Percentiles rank a stretch among this genome's conserved stretches.
These are phyloP conservation scores for Saposhnikovia divaricata DNA, from an alignment of 129 eudicot species.

Conservation along the genomic window DNA sequence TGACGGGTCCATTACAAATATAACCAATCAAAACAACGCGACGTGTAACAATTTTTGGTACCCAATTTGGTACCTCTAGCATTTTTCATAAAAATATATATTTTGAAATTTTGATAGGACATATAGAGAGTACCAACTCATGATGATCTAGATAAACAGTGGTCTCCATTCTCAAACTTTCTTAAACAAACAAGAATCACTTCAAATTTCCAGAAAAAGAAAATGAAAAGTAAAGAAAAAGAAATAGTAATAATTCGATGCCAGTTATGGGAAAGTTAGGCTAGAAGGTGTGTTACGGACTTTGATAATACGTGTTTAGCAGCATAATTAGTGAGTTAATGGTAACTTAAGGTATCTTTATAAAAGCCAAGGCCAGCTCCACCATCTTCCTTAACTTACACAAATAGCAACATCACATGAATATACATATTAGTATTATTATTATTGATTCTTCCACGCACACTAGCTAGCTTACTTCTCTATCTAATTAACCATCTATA, in stretches of 20 bases:
- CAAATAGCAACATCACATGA: slow-evolving; percentile 4
- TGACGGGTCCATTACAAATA: too few relatives aligned
- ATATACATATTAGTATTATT: neutral
- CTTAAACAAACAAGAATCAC: neutral
- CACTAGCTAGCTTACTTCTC: slow-evolving; percentile 17
- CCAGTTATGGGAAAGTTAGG: neutral
- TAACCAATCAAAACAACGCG: too few relatives aligned
- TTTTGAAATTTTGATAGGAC: too few relatives aligned
- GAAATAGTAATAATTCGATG: neutral
- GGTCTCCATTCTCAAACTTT: neutral
- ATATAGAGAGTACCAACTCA: neutral
- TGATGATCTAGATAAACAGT: neutral
- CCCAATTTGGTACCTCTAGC: too few relatives aligned
- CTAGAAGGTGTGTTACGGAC: neutral
- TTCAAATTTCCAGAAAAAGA: neutral
- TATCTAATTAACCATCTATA: slow-evolving; percentile 7
- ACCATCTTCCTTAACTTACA: slow-evolving; percentile 35
- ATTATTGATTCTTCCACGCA: neutral
- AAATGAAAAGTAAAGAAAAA: neutral
- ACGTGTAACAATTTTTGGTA: too few relatives aligned
- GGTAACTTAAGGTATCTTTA: slow-evolving; percentile 22
- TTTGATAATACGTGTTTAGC: neutral
- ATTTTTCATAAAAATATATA: too few relatives aligned
- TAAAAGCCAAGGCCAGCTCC: slow-evolving; percentile 35
- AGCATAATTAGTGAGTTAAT: slow-evolving; percentile 3